phyloP scores from a whole-genome alignment of 1,139 yeast species.

The Suhomyces taliae region DNA sequence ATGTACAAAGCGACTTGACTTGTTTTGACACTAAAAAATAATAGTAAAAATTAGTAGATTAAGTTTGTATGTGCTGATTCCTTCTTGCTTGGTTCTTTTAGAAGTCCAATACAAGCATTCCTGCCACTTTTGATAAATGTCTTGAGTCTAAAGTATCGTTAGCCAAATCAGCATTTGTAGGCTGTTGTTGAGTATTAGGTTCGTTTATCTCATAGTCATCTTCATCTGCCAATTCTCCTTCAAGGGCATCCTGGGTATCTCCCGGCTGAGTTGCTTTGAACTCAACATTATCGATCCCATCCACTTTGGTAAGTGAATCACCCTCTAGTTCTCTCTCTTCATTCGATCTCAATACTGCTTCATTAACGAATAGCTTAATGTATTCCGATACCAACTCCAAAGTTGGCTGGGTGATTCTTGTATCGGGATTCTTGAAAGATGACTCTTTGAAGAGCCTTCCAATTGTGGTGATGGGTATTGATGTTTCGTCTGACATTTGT shows the following conservation, averaged over 20 bases:
- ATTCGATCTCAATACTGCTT: constrained; percentile 62
- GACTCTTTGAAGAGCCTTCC: constrained; percentile 56
- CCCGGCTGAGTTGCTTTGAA: constrained; percentile 10
- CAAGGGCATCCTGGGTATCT: constrained; percentile 8
- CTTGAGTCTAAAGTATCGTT: constrained; percentile 49
- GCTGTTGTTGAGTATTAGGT: constrained; percentile 22
- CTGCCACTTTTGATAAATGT: constrained; percentile 55
- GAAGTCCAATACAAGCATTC: constrained; percentile 57
- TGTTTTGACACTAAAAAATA: too few relatives aligned
- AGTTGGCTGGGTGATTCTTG: constrained; percentile 51
- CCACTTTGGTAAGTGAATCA: constrained; percentile 25
- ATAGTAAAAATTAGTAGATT: too few relatives aligned
- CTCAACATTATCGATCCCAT: constrained; percentile 32
- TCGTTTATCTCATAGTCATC: constrained; percentile 18
- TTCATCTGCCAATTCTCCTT: constrained; percentile 10
- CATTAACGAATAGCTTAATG: constrained; percentile 58
- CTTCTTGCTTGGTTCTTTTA: constrained; percentile 13
- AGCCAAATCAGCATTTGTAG: constrained; percentile 15
- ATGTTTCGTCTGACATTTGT: neutral
- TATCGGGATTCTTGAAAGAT: constrained; percentile 48
- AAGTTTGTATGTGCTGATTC: too few relatives aligned
- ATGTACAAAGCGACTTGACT: too few relatives aligned
- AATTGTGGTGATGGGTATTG: constrained; percentile 44
- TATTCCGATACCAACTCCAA: constrained; percentile 56
- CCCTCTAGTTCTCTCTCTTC: constrained; percentile 47